Conservation (phyloP, 2,329 filamentous ascomycete genomes). For the Cytospora mali region DNA sequence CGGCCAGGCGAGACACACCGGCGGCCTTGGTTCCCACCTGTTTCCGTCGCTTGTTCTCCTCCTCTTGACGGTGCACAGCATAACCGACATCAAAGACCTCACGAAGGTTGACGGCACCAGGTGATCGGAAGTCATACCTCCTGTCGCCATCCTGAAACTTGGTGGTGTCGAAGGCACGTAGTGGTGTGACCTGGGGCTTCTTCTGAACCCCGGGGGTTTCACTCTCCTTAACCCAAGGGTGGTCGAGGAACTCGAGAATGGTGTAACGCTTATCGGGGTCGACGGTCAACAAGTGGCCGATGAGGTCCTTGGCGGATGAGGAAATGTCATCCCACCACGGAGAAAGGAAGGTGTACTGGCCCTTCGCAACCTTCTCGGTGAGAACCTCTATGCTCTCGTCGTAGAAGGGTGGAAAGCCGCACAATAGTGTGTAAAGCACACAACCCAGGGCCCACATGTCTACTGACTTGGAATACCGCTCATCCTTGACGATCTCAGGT, state of each 20-base stretch:
- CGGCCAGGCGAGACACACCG: slow-evolving; percentile 57
- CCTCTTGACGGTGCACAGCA: slow-evolving; percentile 93
- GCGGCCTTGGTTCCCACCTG: slow-evolving; percentile 74
- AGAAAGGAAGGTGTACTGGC: slow-evolving; percentile 95
- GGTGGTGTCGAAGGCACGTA: slow-evolving; percentile 60
- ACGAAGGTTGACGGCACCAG: slow-evolving; percentile 89
- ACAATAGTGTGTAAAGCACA: slow-evolving; percentile 94
- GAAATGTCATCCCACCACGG: slow-evolving; percentile 99
- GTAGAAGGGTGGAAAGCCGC: slow-evolving; percentile 97
- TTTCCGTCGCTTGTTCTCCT: slow-evolving; percentile 90
- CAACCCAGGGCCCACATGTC: slow-evolving; percentile 99
- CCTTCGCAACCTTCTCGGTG: slow-evolving; percentile 95
- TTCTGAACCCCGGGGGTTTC: slow-evolving; percentile 62
- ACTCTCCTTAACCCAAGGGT: slow-evolving; percentile 85
- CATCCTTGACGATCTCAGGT: slow-evolving; percentile 98
- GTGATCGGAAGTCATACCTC: slow-evolving; percentile 90
- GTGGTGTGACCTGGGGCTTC: slow-evolving; percentile 45
- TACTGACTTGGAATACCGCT: slow-evolving; percentile 96
- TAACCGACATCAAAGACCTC: slow-evolving; percentile 99
- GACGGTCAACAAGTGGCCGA: slow-evolving; percentile 89
- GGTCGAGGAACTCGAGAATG: slow-evolving; percentile 88
- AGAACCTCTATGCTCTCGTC: slow-evolving; percentile 97
- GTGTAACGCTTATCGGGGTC: slow-evolving; percentile 94
- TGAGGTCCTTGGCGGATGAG: slow-evolving; percentile 89
- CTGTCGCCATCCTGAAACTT: slow-evolving; percentile 62